Percentiles rank a stretch among this genome's conserved stretches.
Conservation (phyloP, 768 basidiomycete genomes). For the Exsudoporus frostii region DNA sequence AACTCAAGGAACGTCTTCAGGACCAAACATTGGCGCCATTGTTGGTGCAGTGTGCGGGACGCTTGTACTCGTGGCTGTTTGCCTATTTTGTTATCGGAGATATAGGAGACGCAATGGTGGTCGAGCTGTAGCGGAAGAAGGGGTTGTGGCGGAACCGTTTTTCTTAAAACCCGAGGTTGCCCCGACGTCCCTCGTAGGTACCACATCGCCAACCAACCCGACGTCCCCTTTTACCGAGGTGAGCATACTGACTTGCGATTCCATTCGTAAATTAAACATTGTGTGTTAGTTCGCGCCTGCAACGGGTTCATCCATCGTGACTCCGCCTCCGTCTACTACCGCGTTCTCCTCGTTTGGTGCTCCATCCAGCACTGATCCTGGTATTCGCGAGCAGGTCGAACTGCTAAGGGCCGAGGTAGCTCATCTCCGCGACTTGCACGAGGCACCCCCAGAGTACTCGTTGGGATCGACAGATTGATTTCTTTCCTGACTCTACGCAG, state of each 20-base stretch:
- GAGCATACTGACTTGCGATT: not conserved
- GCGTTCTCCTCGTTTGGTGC: not conserved
- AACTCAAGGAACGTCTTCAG: not conserved
- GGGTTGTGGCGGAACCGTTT: slow-evolving; percentile 5
- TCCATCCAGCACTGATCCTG: not conserved
- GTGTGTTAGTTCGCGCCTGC: not conserved
- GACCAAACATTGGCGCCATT: not conserved
- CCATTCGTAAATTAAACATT: not conserved
- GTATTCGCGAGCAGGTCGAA: slow-evolving; percentile 4
- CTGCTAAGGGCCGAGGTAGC: slow-evolving; percentile 6
- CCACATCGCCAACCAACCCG: too few species aligned
- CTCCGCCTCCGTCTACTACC: not conserved
- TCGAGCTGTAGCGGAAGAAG: not conserved
- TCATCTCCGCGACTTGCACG: slow-evolving; percentile 1
- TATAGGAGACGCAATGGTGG: not conserved
- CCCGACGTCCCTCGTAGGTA: not conserved
- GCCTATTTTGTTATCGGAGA: slow-evolving; percentile 7
- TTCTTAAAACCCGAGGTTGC: not conserved
- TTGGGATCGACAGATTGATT: not conserved
- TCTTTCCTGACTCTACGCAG: not conserved
- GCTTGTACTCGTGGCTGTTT: not conserved
- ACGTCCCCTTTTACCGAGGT: not conserved
- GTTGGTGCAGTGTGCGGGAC: slow-evolving; percentile 5
- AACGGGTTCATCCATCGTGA: not conserved
- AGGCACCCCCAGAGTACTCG: not conserved